Percentiles rank a stretch among this genome's conserved stretches.
phyloP scores from a whole-genome alignment of 2,329 filamentous ascomycete species.

The Exophiala oligosperma region DNA sequence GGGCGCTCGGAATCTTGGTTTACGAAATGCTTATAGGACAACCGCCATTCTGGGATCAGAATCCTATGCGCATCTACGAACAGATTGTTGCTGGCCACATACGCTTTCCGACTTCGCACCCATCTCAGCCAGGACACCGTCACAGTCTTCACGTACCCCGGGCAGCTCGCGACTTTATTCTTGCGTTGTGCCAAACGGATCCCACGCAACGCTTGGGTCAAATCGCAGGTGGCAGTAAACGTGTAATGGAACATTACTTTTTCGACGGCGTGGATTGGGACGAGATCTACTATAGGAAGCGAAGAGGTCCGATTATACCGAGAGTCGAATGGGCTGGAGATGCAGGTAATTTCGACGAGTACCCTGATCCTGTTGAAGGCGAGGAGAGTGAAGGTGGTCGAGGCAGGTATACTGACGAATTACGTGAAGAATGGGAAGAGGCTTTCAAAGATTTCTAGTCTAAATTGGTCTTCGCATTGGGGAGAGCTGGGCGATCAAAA shows the following conservation, averaged over 20 bases:
- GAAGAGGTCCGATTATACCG: slow-evolving; percentile 64
- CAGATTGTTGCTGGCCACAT: slow-evolving; percentile 65
- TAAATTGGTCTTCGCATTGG: not conserved
- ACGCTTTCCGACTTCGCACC: slow-evolving; percentile 61
- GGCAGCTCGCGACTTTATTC: slow-evolving; percentile 62
- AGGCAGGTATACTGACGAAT: slow-evolving; percentile 57
- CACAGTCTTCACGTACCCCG: slow-evolving; percentile 28
- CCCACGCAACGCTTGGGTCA: slow-evolving; percentile 63
- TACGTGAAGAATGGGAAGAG: slow-evolving; percentile 60
- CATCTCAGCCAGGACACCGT: slow-evolving; percentile 34
- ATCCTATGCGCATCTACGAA: slow-evolving; percentile 69
- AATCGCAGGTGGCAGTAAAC: slow-evolving; percentile 59
- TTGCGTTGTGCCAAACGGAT: slow-evolving; percentile 63
- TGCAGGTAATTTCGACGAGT: slow-evolving; percentile 66
- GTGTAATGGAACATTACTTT: slow-evolving; percentile 63
- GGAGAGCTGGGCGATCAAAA: too few relatives aligned
- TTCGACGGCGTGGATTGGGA: slow-evolving; percentile 65
- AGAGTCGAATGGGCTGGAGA: slow-evolving; percentile 61
- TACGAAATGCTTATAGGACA: slow-evolving; percentile 69
- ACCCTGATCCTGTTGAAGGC: slow-evolving; percentile 57
- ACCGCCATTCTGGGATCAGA: slow-evolving; percentile 68
- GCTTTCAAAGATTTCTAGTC: slow-evolving; percentile 61
- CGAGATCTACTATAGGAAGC: slow-evolving; percentile 58
- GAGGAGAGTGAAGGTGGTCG: slow-evolving; percentile 44
- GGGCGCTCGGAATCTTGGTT: slow-evolving; percentile 66